Conservation (phyloP, 148 eudicot species). For the Silene conica region DNA sequence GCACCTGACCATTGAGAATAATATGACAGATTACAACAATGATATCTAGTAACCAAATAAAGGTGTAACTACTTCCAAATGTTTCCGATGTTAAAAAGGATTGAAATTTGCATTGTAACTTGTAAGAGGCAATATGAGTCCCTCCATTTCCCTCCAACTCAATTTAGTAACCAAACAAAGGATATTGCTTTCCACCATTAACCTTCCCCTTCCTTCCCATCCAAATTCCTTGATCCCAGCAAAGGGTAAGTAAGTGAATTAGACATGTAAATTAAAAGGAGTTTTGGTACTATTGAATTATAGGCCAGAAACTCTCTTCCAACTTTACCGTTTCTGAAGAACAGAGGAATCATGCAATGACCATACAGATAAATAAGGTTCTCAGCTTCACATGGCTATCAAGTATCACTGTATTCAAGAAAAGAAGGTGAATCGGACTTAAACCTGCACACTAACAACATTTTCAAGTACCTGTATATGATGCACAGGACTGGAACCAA, state of each 20-base stretch:
- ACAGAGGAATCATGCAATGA: neutral
- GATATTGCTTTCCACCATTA: neutral
- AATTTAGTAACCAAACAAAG: neutral
- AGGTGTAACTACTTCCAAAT: neutral
- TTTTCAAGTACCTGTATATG: slow-evolving; percentile 60
- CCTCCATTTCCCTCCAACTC: neutral
- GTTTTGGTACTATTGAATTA: neutral
- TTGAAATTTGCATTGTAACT: no score
- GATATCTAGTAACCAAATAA: neutral
- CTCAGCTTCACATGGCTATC: neutral
- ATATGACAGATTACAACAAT: neutral
- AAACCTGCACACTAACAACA: neutral
- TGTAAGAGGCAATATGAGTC: neutral
- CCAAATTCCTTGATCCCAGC: neutral
- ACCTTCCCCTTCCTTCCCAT: neutral
- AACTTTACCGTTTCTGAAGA: neutral
- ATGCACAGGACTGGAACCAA: slow-evolving; percentile 90
- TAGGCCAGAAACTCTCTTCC: neutral
- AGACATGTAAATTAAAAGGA: neutral
- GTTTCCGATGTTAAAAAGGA: neutral
- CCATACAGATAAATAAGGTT: neutral
- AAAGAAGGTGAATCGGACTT: neutral
- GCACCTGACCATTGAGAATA: neutral
- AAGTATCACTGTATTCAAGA: neutral
- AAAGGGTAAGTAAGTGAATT: neutral